Conservation (phyloP, 352 stramenopile species). For the Pythium phragmitis region DNA sequence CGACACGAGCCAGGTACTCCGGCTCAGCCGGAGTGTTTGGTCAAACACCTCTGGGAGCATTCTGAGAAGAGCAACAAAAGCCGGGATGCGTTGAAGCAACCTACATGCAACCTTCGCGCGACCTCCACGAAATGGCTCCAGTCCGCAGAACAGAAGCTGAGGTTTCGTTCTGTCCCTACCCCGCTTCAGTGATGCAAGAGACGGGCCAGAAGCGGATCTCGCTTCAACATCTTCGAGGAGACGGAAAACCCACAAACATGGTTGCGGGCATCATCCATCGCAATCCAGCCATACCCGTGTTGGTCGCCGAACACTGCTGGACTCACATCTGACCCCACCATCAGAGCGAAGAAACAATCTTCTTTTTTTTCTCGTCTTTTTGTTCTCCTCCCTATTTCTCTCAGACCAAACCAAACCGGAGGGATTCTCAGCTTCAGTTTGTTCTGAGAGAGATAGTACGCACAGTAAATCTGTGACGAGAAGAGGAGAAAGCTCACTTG, state of each 20-base stretch:
- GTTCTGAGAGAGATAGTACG: too few species aligned
- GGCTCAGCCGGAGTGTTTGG: slow-evolving; percentile 15
- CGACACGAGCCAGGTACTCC: not conserved
- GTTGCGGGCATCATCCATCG: too few species aligned
- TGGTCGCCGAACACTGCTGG: not conserved
- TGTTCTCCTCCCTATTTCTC: not conserved
- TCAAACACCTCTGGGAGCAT: slow-evolving; percentile 18
- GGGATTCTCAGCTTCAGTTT: too few species aligned
- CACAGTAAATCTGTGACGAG: not conserved
- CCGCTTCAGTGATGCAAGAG: slow-evolving; percentile 20
- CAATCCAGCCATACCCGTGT: too few species aligned
- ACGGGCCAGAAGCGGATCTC: slow-evolving; percentile 4
- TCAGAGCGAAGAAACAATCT: not conserved
- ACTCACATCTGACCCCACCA: not conserved
- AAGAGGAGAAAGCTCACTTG: not conserved
- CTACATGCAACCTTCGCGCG: slow-evolving; percentile 15
- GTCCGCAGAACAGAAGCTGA: slow-evolving; percentile 22
- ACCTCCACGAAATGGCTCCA: not conserved
- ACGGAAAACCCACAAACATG: too few species aligned
- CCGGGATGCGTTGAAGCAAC: slow-evolving; percentile 8
- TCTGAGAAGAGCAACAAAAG: slow-evolving; percentile 8
- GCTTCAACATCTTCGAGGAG: slow-evolving; percentile 1
- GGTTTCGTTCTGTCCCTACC: slow-evolving; percentile 5
- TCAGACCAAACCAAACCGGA: too few species aligned
- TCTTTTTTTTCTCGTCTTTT: not conserved